These are phyloP conservation scores for Zea luxurians DNA, from an alignment of 176 grass and related monocot genomes.

Conservation along the genomic window DNA sequence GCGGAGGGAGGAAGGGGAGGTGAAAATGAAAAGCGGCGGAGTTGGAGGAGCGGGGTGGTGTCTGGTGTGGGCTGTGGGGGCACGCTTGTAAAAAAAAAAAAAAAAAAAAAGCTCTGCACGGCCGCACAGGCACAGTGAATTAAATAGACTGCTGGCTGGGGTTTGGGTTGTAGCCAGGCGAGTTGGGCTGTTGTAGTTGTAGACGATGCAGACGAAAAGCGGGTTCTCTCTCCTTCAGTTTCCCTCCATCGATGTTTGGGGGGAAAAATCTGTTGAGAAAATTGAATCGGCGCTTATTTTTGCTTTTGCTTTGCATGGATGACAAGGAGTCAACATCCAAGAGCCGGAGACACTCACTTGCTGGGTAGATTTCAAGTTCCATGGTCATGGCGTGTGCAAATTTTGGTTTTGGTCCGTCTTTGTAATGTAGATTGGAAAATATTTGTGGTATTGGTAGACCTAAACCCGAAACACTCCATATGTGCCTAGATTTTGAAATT, in stretches of 20 bases:
- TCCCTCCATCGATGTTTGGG: slow-evolving; percentile 7
- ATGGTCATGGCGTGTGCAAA: too few relatives aligned
- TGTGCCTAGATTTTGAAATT: too few relatives aligned
- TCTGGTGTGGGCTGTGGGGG: too few relatives aligned
- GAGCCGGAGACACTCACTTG: too few relatives aligned
- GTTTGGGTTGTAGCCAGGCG: too few relatives aligned
- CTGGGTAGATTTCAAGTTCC: too few relatives aligned
- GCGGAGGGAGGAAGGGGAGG: too few relatives aligned
- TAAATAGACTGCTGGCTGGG: slow-evolving; percentile 12
- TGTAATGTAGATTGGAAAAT: too few relatives aligned
- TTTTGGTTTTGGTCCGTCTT: too few relatives aligned
- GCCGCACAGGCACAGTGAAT: neutral
- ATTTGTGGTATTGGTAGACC: too few relatives aligned
- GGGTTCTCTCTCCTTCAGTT: neutral
- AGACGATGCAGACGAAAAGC: neutral
- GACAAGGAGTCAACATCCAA: too few relatives aligned
- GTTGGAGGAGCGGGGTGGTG: neutral
- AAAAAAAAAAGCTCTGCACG: neutral
- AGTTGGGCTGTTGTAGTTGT: neutral
- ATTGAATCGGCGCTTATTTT: neutral
- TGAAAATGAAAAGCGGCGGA: neutral
- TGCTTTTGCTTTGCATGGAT: neutral
- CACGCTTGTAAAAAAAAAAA: slow-evolving; percentile 5
- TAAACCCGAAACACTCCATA: too few relatives aligned
- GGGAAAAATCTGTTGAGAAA: neutral